Evolutionary conservation across 495 filamentous ascomycete species (phyloP), one percentile per base, ranked within the genome.

Genomic region (Collariella sp.): DNA sequence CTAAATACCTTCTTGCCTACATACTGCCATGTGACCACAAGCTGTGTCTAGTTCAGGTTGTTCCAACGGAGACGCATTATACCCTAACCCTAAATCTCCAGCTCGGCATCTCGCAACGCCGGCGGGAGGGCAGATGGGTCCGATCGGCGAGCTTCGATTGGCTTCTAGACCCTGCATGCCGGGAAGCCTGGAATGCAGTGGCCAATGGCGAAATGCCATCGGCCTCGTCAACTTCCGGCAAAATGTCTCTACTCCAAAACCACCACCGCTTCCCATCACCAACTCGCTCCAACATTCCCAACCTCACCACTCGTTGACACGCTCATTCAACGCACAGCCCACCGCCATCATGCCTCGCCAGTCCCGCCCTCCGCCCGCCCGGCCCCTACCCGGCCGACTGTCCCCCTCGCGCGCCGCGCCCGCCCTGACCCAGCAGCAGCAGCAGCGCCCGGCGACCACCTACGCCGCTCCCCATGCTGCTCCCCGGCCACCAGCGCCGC

Each of bases 341-440:
- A 33, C 57, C 71, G 41, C 36, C 69, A 79, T 68, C 55, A 91
- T 93, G 87, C 75, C 86, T 83, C 87, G 87, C 75, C 83, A 87
- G 79, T 78, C 78, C 64, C 76, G 82, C 78, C 79, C 65, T 79
- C 85, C 72, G 78, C 78, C 63, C 71, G 62, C 56, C 76, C 81
- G 67, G 78, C 78, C 63, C 73, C 77, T 53, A n/a, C 82, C 56
- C 82, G 87, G 59, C 86, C 87, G 65, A 79, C 83, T 43, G 77
- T 79, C 41, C 80, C 85, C 59, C 74, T 84, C 52, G n/a, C 71
- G 78, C 56, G 68, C 78, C 54, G 77, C 83, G 26, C 75, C 82
- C 55, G 73, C 81, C 50, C 70, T 81, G 54, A 75, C 82, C 44
- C 67, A 78, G 45, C 69, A 73, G 50, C 81, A 84, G 63, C 81